phyloP scores from a whole-genome alignment of 2,329 filamentous ascomycete genomes.

The Cercospora janseana region DNA sequence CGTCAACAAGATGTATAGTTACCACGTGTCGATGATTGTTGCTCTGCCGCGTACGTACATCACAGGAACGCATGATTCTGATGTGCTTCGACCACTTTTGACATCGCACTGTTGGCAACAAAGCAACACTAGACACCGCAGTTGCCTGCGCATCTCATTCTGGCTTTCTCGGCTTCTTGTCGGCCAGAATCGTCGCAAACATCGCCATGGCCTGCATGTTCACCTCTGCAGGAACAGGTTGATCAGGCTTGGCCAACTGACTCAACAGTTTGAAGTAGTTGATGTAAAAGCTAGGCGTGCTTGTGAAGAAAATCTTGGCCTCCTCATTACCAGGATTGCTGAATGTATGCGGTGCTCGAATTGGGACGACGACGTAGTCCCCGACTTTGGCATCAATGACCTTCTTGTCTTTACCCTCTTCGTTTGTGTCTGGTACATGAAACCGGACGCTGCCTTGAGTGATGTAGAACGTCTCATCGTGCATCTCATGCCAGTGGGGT shows the following conservation, averaged over 20 bases:
- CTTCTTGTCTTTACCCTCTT: slow-evolving; percentile 37
- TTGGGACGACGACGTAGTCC: slow-evolving; percentile 57
- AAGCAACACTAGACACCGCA: not conserved
- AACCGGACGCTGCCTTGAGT: slow-evolving; percentile 54
- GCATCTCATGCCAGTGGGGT: slow-evolving; percentile 57
- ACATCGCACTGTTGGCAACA: too few species aligned
- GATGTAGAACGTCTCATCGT: slow-evolving; percentile 59
- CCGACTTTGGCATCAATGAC: slow-evolving; percentile 51
- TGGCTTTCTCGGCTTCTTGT: slow-evolving; percentile 39
- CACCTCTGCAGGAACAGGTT: slow-evolving; percentile 49
- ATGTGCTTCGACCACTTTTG: too few species aligned
- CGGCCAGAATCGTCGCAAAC: slow-evolving; percentile 51
- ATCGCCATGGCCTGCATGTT: slow-evolving; percentile 51
- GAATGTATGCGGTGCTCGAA: slow-evolving; percentile 56
- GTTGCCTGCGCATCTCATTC: slow-evolving; percentile 16
- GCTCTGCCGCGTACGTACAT: too few species aligned
- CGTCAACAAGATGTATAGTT: too few species aligned
- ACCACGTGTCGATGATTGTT: too few species aligned
- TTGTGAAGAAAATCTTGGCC: slow-evolving; percentile 57
- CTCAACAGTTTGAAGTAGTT: slow-evolving; percentile 57
- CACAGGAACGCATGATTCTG: too few species aligned
- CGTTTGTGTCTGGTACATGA: slow-evolving; percentile 42
- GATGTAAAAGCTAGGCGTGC: slow-evolving; percentile 57
- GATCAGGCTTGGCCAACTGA: slow-evolving; percentile 46
- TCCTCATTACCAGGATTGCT: slow-evolving; percentile 55